Evolutionary conservation across 495 filamentous ascomycete species (phyloP).

Genomic region (Penicillium paxilli): DNA sequence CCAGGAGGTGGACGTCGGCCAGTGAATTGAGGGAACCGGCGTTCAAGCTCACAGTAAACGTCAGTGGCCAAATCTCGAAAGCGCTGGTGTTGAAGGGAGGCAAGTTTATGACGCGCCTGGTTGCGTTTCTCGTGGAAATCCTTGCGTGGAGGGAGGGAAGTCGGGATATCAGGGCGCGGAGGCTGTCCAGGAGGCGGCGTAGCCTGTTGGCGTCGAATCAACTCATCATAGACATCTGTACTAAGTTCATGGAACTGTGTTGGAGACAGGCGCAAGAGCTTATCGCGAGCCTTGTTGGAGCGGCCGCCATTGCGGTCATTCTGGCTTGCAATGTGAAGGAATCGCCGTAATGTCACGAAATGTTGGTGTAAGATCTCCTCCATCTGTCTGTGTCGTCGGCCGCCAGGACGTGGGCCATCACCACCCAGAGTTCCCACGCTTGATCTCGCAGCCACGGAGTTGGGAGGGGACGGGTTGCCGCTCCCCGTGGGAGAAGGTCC

Average conservation of each 20-base stretch:
- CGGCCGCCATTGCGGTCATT: conserved; percentile 73
- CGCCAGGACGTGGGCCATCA: conserved; percentile 50
- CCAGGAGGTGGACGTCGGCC: conserved; percentile 47
- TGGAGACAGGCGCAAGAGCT: conserved; percentile 80
- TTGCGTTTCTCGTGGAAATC: conserved; percentile 97
- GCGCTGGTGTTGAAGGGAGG: conserved; percentile 76
- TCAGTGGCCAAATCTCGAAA: conserved; percentile 93
- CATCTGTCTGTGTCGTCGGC: conserved; percentile 53
- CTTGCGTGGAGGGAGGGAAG: conserved; percentile 75
- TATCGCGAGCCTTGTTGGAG: conserved; percentile 88
- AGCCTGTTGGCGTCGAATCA: conserved; percentile 78
- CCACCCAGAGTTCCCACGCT: conserved; percentile 66
- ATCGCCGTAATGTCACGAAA: conserved; percentile 76
- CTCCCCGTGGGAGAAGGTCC: conserved; percentile 39
- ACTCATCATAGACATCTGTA: conserved; percentile 96
- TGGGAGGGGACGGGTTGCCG: conserved; percentile 79
- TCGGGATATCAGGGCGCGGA: conserved; percentile 58
- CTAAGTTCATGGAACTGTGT: conserved; percentile 97
- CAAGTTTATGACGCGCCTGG: conserved; percentile 90
- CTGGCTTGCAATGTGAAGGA: conserved; percentile 64
- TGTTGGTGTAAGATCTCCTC: conserved; percentile 77
- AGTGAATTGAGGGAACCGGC: conserved; percentile 81
- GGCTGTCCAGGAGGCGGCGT: conserved; percentile 53
- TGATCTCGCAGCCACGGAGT: conserved; percentile 76
- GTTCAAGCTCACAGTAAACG: conserved; percentile 91